Base-by-base conservation (phyloP, 768 basidiomycete genomes). In the Auriscalpium microsporum region DNA sequence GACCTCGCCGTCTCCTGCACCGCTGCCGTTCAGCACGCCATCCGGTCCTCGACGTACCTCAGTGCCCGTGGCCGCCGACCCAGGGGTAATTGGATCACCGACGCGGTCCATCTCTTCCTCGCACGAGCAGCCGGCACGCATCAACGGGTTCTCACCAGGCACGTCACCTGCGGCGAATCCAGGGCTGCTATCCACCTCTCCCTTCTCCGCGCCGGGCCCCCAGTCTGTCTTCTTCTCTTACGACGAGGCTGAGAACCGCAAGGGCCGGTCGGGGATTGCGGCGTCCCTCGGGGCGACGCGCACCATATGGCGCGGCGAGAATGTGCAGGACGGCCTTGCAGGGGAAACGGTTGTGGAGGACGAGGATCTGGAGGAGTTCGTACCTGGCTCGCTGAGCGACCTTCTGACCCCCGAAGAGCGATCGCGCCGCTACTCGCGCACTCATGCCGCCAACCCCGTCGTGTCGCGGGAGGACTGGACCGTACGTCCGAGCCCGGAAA, bases 371-470 rank as follows among this genome's bases (percentile, higher is more conserved):
- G 91, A 93, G 64, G 94, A 93, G 55, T 89, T 97, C 67, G 68
- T 98, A 34, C 95, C 95, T 0, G 84, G 88, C 53, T 90, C 86
- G 4, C 73, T 98, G 48, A 90, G 84, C 28, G 94, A 97, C 57
- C 76, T 98, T 8, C 74, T 98, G 48, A 95, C 94, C 0, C 90
- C 90, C 0, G 87, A 86, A 62, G 95, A 97, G 71, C 78, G 86
- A 59, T 86, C 81, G 35, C 75, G 94, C 35, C 75, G 93, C 45
- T 84, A 91, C 79, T 88, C 86, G 34, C 78, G 90, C 50, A 84
- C 83, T n/a, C 82, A 80, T 55, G 75, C 28, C 72, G 75, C 63
- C 59, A 71, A 60, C 57, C 68, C 61, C 60, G 60, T 54, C 54
- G 59, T 56, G 23, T 23, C 44, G 17, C 50, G 50, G 42, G 67